Base-by-base conservation (phyloP, 805 yeast species). In the Blastobotrys peoriensis region DNA sequence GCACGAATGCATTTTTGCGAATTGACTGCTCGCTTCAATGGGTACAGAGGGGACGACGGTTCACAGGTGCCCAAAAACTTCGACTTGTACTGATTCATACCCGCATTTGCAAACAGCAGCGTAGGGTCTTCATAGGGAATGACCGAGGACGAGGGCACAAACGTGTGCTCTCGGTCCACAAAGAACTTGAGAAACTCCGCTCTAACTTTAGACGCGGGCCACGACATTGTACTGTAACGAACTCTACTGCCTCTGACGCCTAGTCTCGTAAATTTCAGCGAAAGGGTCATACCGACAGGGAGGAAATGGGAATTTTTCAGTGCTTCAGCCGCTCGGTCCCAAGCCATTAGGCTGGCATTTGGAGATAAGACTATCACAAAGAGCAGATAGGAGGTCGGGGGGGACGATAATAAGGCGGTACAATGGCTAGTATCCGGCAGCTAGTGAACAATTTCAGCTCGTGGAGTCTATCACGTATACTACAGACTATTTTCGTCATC, bases 1-100 rank as follows among this genome's bases (percentile, higher is more conserved):
- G 99, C 99, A 71, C 99, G 82, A 59, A 93, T 91, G 76, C 98
- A 93, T 67, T 93, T 93, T 63, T 93, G 99, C 13, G 98, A 87
- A 75, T 93, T 91, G 56, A 78, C 83, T 40, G 98, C 96, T 55
- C 96, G 77, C 61, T 83, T 86, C 66, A 93, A 74, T 52, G 73
- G 71, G 57, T 87, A 82, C 60, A 91, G 84, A 40, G 88, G 93
- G 36, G 93, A 81, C 18, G 91, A 72, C 25, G 99, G 99, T 57
- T 93, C 98, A 38, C 88, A 97, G 6, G 97, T 89, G 44, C 99
- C 99, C 60, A 89, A 73, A 65, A 93, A 93, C 56, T 93, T 93
- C 10, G 98, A 96, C 68, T 93, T 93, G 69, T 89, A 93, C 72
- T 93, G 99, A 70, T 93, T 93, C 99, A 93, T 93, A 68, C 98